phyloP scores from a whole-genome alignment of 2,329 filamentous ascomycete genomes.

The Nigrograna mackinnonii region DNA sequence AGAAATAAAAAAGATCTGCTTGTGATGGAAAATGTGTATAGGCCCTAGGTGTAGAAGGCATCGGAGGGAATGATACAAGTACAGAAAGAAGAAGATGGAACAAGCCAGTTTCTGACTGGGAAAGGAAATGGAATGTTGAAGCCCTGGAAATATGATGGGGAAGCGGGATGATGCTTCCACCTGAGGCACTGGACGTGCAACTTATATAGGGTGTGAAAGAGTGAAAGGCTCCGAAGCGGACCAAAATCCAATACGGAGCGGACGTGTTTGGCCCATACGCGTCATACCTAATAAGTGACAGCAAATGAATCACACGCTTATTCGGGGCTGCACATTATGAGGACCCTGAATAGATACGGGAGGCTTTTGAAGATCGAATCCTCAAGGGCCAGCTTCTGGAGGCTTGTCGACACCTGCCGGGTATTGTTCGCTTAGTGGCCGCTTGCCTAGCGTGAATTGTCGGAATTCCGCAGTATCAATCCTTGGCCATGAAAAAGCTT shows the following conservation, averaged over 20 bases:
- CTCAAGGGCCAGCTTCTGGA: slow-evolving; percentile 20
- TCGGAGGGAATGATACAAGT: slow-evolving; percentile 12
- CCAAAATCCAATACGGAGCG: neutral
- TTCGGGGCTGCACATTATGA: slow-evolving; percentile 9
- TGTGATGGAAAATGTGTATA: slow-evolving; percentile 37
- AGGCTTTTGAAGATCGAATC: slow-evolving; percentile 18
- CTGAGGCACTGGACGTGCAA: no score
- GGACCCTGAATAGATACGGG: slow-evolving; percentile 22
- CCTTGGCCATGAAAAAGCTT: neutral
- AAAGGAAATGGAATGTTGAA: no score
- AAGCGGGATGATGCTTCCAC: no score
- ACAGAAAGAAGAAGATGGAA: slow-evolving; percentile 3
- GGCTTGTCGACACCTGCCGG: slow-evolving; percentile 12
- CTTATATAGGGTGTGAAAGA: no score
- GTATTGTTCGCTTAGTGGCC: slow-evolving; percentile 20
- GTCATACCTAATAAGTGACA: slow-evolving; percentile 18
- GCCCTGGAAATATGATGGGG: no score
- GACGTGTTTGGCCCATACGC: slow-evolving; percentile 10
- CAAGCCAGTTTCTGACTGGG: no score
- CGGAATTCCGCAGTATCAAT: neutral
- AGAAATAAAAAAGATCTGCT: slow-evolving; percentile 41
- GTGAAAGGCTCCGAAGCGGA: neutral
- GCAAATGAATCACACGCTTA: slow-evolving; percentile 26
- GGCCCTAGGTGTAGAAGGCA: slow-evolving; percentile 37
- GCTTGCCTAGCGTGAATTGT: neutral